phyloP scores from a whole-genome alignment of 352 stramenopile species.

The Halophytophthora polymorphica region DNA sequence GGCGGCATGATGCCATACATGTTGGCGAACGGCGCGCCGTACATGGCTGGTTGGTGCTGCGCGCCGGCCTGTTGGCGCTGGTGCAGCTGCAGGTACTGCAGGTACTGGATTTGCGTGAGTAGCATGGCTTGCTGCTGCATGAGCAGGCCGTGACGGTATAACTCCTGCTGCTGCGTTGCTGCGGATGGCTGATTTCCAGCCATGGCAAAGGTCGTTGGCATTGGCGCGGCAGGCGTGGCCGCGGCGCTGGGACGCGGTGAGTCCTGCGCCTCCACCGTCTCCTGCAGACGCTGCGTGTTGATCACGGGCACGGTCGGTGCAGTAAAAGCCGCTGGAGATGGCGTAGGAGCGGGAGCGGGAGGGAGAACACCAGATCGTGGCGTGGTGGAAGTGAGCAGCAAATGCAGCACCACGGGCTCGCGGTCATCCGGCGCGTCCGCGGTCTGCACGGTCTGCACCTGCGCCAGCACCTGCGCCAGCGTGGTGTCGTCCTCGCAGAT shows the following conservation, averaged over 20 bases:
- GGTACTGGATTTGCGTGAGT: constrained; percentile 77
- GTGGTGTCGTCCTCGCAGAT: constrained; percentile 66
- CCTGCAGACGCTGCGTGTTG: constrained; percentile 6
- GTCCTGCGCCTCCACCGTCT: constrained; percentile 11
- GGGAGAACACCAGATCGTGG: constrained; percentile 13
- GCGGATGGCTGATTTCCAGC: constrained; percentile 11
- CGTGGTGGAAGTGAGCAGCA: constrained; percentile 49
- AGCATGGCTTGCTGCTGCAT: constrained; percentile 81
- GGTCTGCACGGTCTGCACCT: constrained; percentile 33
- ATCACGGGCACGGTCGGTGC: constrained; percentile 5
- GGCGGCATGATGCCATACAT: constrained; percentile 31
- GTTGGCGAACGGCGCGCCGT: constrained; percentile 28
- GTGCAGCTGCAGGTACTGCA: constrained; percentile 65
- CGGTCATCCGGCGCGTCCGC: constrained; percentile 23
- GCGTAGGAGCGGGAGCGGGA: not conserved
- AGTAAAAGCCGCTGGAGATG: not conserved
- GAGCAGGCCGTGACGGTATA: constrained; percentile 59
- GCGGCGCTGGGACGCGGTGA: constrained; percentile 21
- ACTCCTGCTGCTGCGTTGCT: constrained; percentile 34
- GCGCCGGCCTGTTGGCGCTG: constrained; percentile 9
- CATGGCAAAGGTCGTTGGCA: not conserved
- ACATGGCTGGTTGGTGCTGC: constrained; percentile 2
- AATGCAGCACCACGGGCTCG: constrained; percentile 66
- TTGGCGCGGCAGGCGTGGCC: constrained; percentile 1
- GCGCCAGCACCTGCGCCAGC: constrained; percentile 40